Evolutionary conservation across 768 basidiomycete genomes (phyloP).

Genomic region (Russula sp.): DNA sequence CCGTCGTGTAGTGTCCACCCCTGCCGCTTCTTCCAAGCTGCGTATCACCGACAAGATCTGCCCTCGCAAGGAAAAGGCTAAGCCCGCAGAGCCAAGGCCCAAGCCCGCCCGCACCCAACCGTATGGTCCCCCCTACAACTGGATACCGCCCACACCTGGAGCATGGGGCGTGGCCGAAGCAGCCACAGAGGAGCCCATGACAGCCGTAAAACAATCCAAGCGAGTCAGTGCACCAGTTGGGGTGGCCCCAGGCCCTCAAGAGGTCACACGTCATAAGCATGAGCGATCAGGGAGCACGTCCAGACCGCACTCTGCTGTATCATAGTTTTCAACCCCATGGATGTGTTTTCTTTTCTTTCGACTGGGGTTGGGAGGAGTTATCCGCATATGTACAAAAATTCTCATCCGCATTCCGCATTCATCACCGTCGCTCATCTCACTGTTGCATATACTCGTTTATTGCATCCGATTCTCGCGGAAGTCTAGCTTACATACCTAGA

Average conservation of each 20-base stretch:
- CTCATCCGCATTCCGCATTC: not conserved
- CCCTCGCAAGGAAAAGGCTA: slow-evolving; percentile 11
- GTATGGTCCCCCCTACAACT: slow-evolving; percentile 21
- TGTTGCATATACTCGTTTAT: slow-evolving; percentile 10
- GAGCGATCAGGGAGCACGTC: not conserved
- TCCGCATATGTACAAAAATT: slow-evolving; percentile 4
- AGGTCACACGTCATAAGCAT: not conserved
- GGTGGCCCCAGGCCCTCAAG: not conserved
- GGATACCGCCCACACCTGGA: slow-evolving; percentile 17
- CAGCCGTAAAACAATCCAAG: not conserved
- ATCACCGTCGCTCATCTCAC: not conserved
- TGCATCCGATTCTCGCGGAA: slow-evolving; percentile 1
- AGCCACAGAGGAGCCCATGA: not conserved
- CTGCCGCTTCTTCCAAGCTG: not conserved
- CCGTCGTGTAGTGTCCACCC: slow-evolving; percentile 5
- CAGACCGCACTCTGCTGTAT: not conserved
- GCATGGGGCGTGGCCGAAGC: slow-evolving; percentile 15
- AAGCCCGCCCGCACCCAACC: slow-evolving; percentile 21
- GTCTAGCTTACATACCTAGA: not conserved
- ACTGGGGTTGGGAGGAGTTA: not conserved
- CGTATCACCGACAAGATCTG: slow-evolving; percentile 11
- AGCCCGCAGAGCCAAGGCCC: not conserved
- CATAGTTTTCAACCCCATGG: not conserved
- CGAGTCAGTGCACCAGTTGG: not conserved
- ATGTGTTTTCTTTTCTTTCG: not conserved